Evolutionary conservation across 2,329 filamentous ascomycete species (phyloP).

Genomic region (Penicillium sp.): DNA sequence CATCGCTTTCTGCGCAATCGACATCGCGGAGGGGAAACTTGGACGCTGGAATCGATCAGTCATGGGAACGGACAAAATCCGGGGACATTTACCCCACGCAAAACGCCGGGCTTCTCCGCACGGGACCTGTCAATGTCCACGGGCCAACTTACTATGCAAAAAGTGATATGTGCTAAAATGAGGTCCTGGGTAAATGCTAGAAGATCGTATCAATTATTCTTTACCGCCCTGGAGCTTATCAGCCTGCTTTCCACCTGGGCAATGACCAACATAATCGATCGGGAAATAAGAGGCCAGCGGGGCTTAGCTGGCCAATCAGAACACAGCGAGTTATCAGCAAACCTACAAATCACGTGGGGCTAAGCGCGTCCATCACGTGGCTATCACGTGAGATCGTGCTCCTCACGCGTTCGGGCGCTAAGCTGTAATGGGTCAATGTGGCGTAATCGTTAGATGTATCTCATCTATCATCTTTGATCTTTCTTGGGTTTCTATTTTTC

Average conservation of each 20-base stretch:
- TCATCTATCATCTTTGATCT: background rate
- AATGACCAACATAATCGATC: background rate
- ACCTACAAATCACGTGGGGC: background rate
- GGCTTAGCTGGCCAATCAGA: background rate
- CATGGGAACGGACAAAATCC: constrained; percentile 3
- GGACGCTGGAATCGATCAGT: constrained; percentile 1
- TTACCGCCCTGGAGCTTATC: background rate
- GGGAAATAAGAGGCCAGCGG: background rate
- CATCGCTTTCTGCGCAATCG: constrained; percentile 2
- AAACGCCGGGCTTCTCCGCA: constrained; percentile 4
- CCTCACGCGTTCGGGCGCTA: background rate
- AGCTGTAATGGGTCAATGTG: background rate
- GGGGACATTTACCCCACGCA: constrained; percentile 2
- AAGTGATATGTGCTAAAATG: too few species aligned
- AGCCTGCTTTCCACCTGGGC: background rate
- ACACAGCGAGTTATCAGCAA: background rate
- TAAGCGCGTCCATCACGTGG: background rate
- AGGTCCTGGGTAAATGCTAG: background rate
- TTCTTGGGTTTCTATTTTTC: background rate
- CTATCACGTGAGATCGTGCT: background rate
- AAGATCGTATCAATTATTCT: background rate
- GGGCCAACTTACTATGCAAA: too few species aligned
- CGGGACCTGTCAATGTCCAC: background rate
- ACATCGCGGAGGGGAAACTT: background rate
- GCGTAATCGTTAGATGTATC: background rate